Conservation (phyloP, 306 rosid species). For the Cercis canadensis region DNA sequence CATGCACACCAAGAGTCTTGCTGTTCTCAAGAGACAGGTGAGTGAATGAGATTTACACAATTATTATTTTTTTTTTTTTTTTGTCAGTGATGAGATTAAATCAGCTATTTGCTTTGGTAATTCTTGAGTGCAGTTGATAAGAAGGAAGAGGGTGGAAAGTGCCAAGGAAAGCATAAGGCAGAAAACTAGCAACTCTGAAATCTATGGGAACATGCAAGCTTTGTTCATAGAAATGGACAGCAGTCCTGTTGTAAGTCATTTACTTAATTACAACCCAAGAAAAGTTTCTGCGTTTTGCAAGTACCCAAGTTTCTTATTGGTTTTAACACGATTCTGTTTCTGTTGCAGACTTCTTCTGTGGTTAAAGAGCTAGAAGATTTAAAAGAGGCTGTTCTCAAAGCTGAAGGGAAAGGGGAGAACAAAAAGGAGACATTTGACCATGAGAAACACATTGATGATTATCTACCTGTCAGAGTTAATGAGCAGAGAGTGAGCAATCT, state of each 20-base stretch:
- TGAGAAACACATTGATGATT: conserved; percentile 75
- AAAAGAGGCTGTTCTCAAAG: conserved; percentile 71
- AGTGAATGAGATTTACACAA: conserved; percentile 3
- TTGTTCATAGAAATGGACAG: conserved; percentile 83
- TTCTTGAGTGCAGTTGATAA: conserved; percentile 57
- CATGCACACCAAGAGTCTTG: conserved; percentile 93
- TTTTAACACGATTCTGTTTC: conserved; percentile 27
- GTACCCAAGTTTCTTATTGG: conserved; percentile 1
- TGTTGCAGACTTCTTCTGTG: conserved; percentile 54
- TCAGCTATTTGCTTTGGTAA: conserved; percentile 19
- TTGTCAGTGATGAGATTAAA: conserved; percentile 19
- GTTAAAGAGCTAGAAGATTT: conserved; percentile 76
- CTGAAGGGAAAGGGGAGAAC: conserved; percentile 43
- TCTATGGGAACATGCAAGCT: conserved; percentile 80
- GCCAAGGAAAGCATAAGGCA: conserved; percentile 77
- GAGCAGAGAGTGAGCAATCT: conserved; percentile 95
- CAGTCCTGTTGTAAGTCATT: conserved; percentile 49
- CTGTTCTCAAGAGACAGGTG: conserved; percentile 82
- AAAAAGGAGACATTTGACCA: conserved; percentile 63
- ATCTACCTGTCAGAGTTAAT: conserved; percentile 80
- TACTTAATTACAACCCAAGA: neutral
- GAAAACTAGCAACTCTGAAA: conserved; percentile 74
- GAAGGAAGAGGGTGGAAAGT: conserved; percentile 74
- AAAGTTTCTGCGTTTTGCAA: no score
- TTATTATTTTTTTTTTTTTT: neutral